Base-by-base conservation (phyloP, 179 eudicot species). In the Silene coronaria region DNA sequence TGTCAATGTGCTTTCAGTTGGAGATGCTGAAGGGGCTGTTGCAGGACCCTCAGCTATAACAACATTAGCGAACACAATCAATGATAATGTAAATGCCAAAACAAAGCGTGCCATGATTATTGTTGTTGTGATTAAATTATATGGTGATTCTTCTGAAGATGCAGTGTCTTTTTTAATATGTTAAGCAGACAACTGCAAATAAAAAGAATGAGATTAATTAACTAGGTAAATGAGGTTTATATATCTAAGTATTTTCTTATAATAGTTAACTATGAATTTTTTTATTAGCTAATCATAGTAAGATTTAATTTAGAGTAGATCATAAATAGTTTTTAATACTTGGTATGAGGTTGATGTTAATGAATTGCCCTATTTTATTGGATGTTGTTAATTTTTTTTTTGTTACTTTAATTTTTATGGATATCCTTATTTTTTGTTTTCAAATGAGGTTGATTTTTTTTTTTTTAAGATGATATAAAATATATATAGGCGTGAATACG, bases 121-220 rank as follows among this genome's bases (percentile, higher is more conserved):
- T 66, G 4, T 32, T 36, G 0, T 7, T 3, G 0, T 2, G 16
- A 14, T 16, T 66, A 4, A 2, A 6, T 66, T n/a, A 4, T 64
- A 13, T 66, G 66, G 17, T 77, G 80, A 78, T 78, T 72, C 76
- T 51, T 72, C 36, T 28, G 80, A 78, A 72, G 36, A 72, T 78
- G 80, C 80, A 78, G 76, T 78, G 17, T 72, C 72, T 22, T 76
- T 58, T 51, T 26, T 72, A 9, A 19, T n/a, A 12, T 55, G 16
- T 3, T 67, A 38, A 55, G 68, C 13, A 78, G 81, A 78, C 81
- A 73, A 67, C 73, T 78, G 81, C 81, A 78, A 78, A 78, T 58
- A 73, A 72, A 78, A 78, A 78, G 81, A 78, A 78, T 78, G 81
- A 73, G 60, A 59, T 42, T 66, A 55, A 59, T 53, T 3, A 64